Conservation (phyloP, 176 grass and related monocot genomes). For the Pontederia crassipes region DNA sequence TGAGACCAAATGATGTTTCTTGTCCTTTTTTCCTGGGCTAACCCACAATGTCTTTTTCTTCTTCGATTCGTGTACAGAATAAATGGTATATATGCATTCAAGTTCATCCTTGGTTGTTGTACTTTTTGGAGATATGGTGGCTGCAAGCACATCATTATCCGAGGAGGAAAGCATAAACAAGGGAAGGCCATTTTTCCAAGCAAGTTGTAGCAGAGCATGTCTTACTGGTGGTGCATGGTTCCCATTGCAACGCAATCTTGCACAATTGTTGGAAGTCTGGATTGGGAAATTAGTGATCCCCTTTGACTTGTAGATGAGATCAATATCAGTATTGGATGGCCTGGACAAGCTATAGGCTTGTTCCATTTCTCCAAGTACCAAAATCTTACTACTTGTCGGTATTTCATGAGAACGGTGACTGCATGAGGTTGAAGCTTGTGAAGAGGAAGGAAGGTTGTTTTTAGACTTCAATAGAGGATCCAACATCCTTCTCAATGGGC, state of each 20-base stretch:
- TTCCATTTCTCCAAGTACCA: constrained; percentile 22
- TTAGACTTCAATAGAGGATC: constrained; percentile 80
- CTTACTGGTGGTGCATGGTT: constrained; percentile 34
- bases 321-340: constrained; percentile 36
- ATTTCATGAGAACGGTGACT: constrained; percentile 34
- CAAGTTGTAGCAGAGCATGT: constrained; percentile 74
- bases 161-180: constrained; percentile 83
- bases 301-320: constrained; percentile 23
- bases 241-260: constrained; percentile 31
- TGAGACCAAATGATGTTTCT: constrained; percentile 63
- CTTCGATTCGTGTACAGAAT: constrained; percentile 56
- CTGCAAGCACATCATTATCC: constrained; percentile 70
- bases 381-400: constrained; percentile 12
- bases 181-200: constrained; percentile 76
- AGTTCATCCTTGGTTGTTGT: constrained; percentile 32
- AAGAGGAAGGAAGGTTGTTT: constrained; percentile 24
- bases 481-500: constrained; percentile 83
- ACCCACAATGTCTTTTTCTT: constrained; percentile 52
- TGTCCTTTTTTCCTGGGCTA: constrained; percentile 49
- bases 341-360: constrained; percentile 31
- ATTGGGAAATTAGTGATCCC: constrained; percentile 16
- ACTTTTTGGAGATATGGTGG: constrained; percentile 44
- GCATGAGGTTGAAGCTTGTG: constrained; percentile 33
- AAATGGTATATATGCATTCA: constrained; percentile 61
- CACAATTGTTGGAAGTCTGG: constrained; percentile 17